Percentiles rank a stretch among this genome's conserved stretches.
Conservation (phyloP, 768 basidiomycete species). For the Mycena galopus region DNA sequence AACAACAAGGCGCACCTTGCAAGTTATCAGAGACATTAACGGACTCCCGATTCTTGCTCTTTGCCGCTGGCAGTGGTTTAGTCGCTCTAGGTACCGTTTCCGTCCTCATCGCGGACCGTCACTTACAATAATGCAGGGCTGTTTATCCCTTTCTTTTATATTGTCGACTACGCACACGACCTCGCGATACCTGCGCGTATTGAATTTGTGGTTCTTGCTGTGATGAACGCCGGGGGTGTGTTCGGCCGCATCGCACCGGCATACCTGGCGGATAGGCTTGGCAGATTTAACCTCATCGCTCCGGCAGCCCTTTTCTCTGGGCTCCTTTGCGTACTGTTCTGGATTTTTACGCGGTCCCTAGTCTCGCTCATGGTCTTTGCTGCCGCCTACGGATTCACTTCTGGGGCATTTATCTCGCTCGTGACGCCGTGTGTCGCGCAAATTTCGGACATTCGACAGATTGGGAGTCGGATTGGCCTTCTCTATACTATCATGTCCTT, state of each 20-base stretch:
- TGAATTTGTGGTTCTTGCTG: slow-evolving; percentile 71
- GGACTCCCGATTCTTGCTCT: slow-evolving; percentile 65
- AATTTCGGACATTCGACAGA: slow-evolving; percentile 69
- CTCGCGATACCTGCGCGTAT: slow-evolving; percentile 52
- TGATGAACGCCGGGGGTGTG: slow-evolving; percentile 78
- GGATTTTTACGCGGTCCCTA: slow-evolving; percentile 62
- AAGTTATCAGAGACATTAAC: slow-evolving; percentile 52
- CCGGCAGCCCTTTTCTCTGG: slow-evolving; percentile 75
- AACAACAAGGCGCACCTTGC: slow-evolving; percentile 45
- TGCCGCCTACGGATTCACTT: slow-evolving; percentile 71
- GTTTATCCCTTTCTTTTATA: slow-evolving; percentile 81
- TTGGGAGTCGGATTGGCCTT: slow-evolving; percentile 76
- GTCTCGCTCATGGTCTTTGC: no score
- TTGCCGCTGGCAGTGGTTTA: slow-evolving; percentile 68
- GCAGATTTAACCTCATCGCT: slow-evolving; percentile 75
- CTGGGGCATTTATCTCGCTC: slow-evolving; percentile 77
- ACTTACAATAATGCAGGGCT: slow-evolving; percentile 58
- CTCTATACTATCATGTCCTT: slow-evolving; percentile 76
- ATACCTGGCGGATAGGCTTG: slow-evolving; percentile 74
- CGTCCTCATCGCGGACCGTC: neutral
- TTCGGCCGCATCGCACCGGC: slow-evolving; percentile 76
- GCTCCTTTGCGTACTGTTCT: slow-evolving; percentile 66
- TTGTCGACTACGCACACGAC: slow-evolving; percentile 69
- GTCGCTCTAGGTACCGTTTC: slow-evolving; percentile 75
- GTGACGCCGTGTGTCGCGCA: slow-evolving; percentile 77